Evolutionary conservation across 768 basidiomycete genomes (phyloP), one percentile per base, ranked within the genome.

Genomic region (Boletus insuetus): DNA sequence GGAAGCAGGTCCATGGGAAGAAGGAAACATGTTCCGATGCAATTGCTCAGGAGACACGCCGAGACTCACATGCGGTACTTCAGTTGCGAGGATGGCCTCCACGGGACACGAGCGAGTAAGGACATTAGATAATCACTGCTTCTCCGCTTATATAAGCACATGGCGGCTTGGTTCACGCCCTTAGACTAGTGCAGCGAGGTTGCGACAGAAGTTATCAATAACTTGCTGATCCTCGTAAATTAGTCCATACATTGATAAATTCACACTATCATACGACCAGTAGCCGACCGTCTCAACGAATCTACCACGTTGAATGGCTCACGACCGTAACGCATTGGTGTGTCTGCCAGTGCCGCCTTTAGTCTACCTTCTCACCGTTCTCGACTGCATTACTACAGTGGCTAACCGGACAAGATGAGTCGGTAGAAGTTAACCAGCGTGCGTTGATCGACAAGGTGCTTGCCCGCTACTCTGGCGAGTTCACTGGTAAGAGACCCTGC

Each of bases 371-470:
- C 40, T 56, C 19, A 55, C 40, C 2, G 10, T 11, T 5, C 37
- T 45, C 31, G 39, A 26, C 11, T 39, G 4, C n/a, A 31, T 45
- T 55, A 29, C 9, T 29, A 29, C 26, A 81, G 80, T 81, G 79
- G 80, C 73, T 68, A 24, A 72, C 64, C n/a, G 89, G 89, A 17
- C 78, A 85, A 59, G 89, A 91, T 64, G 89, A 91, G 64, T 82
- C 86, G 1, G 87, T 94, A 0, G 89, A 95, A 72, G 94, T 96
- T 44, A 96, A 96, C 70, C 95, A 96, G 69, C 83, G 95, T 19
- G 94, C 94, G n/a, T 77, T 97, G 54, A 96, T 98, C 50, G 95
- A 97, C 78, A 98, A 94, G 74, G 92, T 98, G 22, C 83, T 99
- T 20, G 94, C 96, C 11, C 80, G 96, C 24, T 99, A 99, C 73